phyloP scores from a whole-genome alignment of 768 basidiomycete species.

The Harrya chromipes region DNA sequence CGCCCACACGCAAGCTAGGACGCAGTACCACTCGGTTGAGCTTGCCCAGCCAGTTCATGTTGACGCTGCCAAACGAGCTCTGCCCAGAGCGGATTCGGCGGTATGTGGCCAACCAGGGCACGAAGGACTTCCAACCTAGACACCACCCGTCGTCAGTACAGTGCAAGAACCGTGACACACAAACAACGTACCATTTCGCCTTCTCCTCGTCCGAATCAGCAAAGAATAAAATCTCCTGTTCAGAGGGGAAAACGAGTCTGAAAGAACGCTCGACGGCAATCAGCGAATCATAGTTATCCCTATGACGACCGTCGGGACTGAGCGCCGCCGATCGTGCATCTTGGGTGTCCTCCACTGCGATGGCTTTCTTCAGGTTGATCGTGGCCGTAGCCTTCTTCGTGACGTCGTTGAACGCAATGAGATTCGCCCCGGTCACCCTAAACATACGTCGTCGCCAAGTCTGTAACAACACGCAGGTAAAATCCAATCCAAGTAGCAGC shows the following conservation, averaged over 20 bases:
- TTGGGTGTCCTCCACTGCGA: conserved; percentile 74
- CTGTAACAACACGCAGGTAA: conserved; percentile 35
- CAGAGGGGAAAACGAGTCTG: conserved; percentile 72
- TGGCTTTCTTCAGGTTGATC: conserved; percentile 87
- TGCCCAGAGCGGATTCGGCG: conserved; percentile 91
- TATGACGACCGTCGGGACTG: conserved; percentile 43
- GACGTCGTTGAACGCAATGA: conserved; percentile 90
- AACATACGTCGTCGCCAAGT: conserved; percentile 82
- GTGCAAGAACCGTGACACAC: not conserved
- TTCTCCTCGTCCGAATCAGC: conserved; percentile 92
- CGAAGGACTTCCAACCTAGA: conserved; percentile 81
- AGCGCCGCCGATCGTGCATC: conserved; percentile 46
- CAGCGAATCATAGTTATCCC: conserved; percentile 58
- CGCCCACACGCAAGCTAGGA: conserved; percentile 1
- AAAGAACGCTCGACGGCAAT: conserved; percentile 82
- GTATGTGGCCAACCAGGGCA: conserved; percentile 84
- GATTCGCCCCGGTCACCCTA: conserved; percentile 78
- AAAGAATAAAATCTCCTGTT: conserved; percentile 84
- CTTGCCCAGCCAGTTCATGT: conserved; percentile 37
- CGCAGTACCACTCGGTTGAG: not conserved
- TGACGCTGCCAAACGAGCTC: conserved; percentile 87
- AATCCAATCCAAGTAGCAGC: not conserved
- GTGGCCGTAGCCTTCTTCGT: conserved; percentile 87
- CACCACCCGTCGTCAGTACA: not conserved
- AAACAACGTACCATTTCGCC: conserved; percentile 67